phyloP scores from a whole-genome alignment of 176 grass and related monocot genomes.

The Juncus inflexus region DNA sequence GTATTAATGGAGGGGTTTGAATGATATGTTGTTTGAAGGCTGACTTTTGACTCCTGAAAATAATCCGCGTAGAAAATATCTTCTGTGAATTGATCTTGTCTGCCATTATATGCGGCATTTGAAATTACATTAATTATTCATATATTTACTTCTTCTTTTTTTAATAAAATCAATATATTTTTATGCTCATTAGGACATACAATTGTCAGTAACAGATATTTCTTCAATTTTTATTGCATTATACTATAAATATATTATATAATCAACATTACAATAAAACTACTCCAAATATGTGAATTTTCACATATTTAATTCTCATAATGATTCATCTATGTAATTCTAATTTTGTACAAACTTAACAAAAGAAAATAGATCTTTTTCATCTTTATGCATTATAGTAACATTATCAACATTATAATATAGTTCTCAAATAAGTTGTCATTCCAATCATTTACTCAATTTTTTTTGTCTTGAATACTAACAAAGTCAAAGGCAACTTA shows the following conservation, averaged over 20 bases:
- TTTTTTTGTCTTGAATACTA: too few relatives aligned
- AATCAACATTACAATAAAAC: too few relatives aligned
- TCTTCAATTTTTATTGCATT: background rate
- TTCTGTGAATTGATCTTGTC: background rate
- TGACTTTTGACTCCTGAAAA: conserved; percentile 24
- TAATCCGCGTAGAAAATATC: conserved; percentile 5
- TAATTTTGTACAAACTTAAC: too few relatives aligned
- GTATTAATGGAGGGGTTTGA: conserved; percentile 2
- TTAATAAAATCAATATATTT: background rate
- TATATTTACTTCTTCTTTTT: background rate
- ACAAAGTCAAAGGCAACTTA: background rate
- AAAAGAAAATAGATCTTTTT: too few relatives aligned
- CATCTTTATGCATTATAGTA: too few relatives aligned
- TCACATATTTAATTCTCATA: too few relatives aligned
- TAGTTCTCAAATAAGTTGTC: too few relatives aligned
- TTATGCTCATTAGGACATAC: background rate
- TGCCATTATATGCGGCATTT: background rate
- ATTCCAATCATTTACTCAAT: too few relatives aligned
- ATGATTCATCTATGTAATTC: too few relatives aligned
- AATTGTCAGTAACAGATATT: background rate
- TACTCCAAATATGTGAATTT: too few relatives aligned
- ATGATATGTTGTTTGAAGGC: conserved; percentile 3
- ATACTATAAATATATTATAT: too few relatives aligned
- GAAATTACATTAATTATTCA: background rate
- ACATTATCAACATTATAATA: too few relatives aligned